Evolutionary conservation across 192 early-diverging fungal species (phyloP).

Genomic region (Geranomyces michiganensis): DNA sequence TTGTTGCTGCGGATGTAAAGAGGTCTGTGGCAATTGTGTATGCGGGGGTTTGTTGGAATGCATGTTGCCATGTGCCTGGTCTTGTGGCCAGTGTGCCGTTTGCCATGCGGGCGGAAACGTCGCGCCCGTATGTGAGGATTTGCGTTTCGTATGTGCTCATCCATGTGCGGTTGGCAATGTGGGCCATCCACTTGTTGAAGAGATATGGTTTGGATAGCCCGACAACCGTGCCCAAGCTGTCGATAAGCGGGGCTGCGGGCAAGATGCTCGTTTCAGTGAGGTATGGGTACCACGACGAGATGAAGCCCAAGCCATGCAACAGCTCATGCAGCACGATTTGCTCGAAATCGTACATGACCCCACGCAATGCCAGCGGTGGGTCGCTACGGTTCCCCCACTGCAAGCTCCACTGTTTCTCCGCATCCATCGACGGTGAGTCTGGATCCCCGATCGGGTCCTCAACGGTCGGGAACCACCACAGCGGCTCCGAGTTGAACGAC

Average conservation of each 20-base stretch:
- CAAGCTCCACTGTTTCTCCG: neutral
- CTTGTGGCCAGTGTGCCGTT: neutral
- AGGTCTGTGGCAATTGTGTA: conserved; percentile 18
- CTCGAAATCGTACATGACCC: conserved; percentile 41
- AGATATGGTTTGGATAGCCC: conserved; percentile 38
- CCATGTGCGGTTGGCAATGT: conserved; percentile 38
- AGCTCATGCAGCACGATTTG: conserved; percentile 48
- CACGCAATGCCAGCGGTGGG: neutral
- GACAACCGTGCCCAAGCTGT: conserved; percentile 13
- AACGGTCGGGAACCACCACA: conserved; percentile 45
- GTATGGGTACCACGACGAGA: conserved; percentile 41
- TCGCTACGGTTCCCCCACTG: conserved; percentile 10
- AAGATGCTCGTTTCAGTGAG: conserved; percentile 21
- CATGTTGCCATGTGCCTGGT: neutral
- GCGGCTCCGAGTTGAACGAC: conserved; percentile 43
- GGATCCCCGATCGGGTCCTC: conserved; percentile 15
- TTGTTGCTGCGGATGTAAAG: conserved; percentile 16
- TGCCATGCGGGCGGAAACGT: neutral
- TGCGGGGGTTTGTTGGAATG: conserved; percentile 25
- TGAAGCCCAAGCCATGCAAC: conserved; percentile 52
- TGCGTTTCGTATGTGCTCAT: conserved; percentile 37
- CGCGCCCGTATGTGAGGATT: conserved; percentile 22
- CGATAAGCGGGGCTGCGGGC: conserved; percentile 21
- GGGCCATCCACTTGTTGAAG: conserved; percentile 39
- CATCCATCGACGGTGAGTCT: conserved; percentile 17